These are phyloP conservation scores for Solanum appendiculatum DNA, from an alignment of 257 asterid species.

Conservation along the genomic window DNA sequence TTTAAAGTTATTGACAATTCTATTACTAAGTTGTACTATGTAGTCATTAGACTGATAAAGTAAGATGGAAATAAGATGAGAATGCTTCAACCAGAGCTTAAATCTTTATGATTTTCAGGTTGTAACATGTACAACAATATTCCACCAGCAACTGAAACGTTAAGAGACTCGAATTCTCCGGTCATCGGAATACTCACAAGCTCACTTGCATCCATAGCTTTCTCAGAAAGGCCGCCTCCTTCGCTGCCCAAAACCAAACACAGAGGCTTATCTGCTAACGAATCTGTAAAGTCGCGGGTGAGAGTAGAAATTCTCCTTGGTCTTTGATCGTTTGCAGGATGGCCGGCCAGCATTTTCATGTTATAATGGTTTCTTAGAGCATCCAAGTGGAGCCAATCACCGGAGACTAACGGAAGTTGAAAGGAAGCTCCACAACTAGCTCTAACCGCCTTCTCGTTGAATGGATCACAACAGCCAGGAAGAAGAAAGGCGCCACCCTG, in stretches of 20 bases:
- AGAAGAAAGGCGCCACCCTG: conserved; percentile 81
- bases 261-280: conserved; percentile 34
- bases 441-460: conserved; percentile 89
- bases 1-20: no score
- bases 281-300: conserved; percentile 42
- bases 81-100: background rate
- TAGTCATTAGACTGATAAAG: background rate
- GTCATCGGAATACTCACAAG: conserved; percentile 83
- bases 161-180: conserved; percentile 80
- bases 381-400: conserved; percentile 49
- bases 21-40: background rate
- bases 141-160: conserved; percentile 99
- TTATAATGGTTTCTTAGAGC: conserved; percentile 27
- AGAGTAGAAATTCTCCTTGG: conserved; percentile 27
- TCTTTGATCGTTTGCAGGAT: conserved; percentile 35
- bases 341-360: conserved; percentile 82
- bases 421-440: conserved; percentile 93
- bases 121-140: conserved; percentile 84
- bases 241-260: conserved; percentile 86
- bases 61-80: background rate
- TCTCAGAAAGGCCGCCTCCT: conserved; percentile 77
- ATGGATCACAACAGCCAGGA: conserved; percentile 96
- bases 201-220: conserved; percentile 43
- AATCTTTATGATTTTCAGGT: conserved; percentile 9
- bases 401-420: conserved; percentile 78